Evolutionary conservation across 345 rosid genomes (phyloP).

Genomic region (Eucalyptus tenuipes): DNA sequence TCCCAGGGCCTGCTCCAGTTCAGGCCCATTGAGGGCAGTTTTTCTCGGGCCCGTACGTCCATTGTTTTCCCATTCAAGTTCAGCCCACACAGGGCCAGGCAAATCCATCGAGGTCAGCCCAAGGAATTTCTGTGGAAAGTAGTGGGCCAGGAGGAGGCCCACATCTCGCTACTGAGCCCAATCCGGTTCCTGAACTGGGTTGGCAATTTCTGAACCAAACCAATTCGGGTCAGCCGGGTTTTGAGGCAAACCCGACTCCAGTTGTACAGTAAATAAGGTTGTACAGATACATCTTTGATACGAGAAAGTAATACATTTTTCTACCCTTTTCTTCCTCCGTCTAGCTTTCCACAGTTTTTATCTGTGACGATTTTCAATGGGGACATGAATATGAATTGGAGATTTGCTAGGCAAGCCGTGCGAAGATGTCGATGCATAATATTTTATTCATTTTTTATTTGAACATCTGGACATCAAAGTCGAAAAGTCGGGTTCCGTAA

Average conservation of each 20-base stretch:
- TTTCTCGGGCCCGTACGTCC: neutral
- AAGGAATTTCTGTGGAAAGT: neutral
- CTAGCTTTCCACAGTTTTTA: no score
- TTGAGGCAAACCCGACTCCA: neutral
- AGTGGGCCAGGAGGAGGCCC: neutral
- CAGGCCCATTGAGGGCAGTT: no score
- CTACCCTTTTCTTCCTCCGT: no score
- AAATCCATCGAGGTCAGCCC: neutral
- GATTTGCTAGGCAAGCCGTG: neutral
- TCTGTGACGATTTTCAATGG: neutral
- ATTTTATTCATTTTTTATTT: neutral
- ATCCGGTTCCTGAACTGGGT: neutral
- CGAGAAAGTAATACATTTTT: no score
- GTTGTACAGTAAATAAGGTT: fast-evolving
- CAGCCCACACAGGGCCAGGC: neutral
- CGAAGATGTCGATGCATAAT: neutral
- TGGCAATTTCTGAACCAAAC: neutral
- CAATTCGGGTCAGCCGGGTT: neutral
- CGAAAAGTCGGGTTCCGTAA: neutral
- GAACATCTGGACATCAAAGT: neutral
- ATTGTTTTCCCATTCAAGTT: neutral
- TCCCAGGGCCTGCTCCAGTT: no score
- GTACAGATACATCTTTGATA: no score
- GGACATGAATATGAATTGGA: neutral
- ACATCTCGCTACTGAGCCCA: neutral